Base-by-base conservation (phyloP, 352 stramenopile genomes). In the Globisporangium acanthophoron region DNA sequence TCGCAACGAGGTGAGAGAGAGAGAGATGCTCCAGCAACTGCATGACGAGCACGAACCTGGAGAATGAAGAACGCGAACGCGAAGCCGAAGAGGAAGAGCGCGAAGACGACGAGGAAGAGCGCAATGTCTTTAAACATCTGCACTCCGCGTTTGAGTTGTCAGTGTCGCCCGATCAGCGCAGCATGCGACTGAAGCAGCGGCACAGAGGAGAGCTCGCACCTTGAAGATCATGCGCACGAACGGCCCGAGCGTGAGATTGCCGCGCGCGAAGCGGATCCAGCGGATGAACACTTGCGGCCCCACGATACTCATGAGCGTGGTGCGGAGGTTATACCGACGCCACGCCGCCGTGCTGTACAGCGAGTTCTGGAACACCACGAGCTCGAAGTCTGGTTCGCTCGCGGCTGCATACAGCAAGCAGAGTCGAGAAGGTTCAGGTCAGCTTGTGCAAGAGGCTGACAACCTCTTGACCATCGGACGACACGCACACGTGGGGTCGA, bases 181-280 rank as follows among this genome's bases (percentile, higher is more conserved):
- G 11, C 11, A 37, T 15, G 37, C 4, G 27, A 31, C 13, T 43
- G 9, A 3, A 39, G 8, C 39, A 52, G 44, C 46, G 21, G 35
- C 33, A 53, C 13, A 46, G 12, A 41, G 18, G 40, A 43, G 11
- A 18, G 43, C 20, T 0, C 44, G 18, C 47, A 90, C 83, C 73
- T 91, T 90, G 58, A 84, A 88, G 52, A 93, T 90, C 83, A 93
- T 93, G 13, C 80, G 83, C 52, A 91, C 83, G 62, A 93, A 93
- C 5, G 80, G 83, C 0, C 83, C 83, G 11, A 93, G 66, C 6
- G 67, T 71, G 46, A 73, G 62, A 33, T 82, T 91, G 24, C 81
- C 81, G 50, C 84, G 75, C 9, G 79, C 80, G 61, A 91, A 91
- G 54, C 87, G 80, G 55, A 93, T 87, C 79, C 83, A 93, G 9